Percentiles rank a stretch among this genome's conserved stretches.
Evolutionary conservation across 768 basidiomycete genomes (phyloP).

Genomic region (Lactarius deliciosus): DNA sequence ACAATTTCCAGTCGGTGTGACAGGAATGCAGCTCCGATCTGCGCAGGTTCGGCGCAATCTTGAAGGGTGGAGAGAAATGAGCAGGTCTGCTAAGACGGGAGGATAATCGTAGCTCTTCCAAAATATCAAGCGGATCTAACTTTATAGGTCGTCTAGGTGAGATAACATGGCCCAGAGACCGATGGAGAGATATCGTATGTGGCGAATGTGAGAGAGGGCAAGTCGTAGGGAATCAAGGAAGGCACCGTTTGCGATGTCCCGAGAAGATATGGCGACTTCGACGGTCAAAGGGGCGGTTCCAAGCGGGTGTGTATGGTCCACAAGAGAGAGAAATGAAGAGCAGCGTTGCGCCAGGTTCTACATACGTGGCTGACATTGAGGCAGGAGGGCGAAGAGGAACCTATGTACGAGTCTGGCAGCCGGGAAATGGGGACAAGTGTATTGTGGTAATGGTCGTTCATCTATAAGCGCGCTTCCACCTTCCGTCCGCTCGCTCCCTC

Average conservation of each 20-base stretch:
- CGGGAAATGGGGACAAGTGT: slow-evolving; percentile 21
- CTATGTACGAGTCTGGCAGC: slow-evolving; percentile 14
- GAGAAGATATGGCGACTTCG: background rate
- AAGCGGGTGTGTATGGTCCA: too few relatives aligned
- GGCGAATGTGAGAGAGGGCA: slow-evolving; percentile 21
- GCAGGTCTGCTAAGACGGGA: too few relatives aligned
- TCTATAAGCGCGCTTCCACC: background rate
- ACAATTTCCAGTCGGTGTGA: slow-evolving; percentile 15
- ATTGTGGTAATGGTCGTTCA: background rate
- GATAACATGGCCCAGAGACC: background rate
- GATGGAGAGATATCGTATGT: slow-evolving; percentile 21
- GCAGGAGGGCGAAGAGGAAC: background rate
- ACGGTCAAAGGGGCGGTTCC: slow-evolving; percentile 19
- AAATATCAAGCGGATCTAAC: slow-evolving; percentile 8
- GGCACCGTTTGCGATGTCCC: background rate
- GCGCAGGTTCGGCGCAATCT: slow-evolving; percentile 16
- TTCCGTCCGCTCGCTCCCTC: background rate
- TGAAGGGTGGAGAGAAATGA: slow-evolving; percentile 3
- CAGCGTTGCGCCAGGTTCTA: slow-evolving; percentile 24
- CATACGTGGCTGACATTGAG: slow-evolving; percentile 25
- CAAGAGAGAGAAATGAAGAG: slow-evolving; percentile 23
- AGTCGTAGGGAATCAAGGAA: slow-evolving; percentile 16
- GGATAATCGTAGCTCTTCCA: slow-evolving; percentile 16
- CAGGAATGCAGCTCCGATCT: slow-evolving; percentile 4
- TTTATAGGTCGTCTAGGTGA: slow-evolving; percentile 3